A percentile compares a stretch with the other conserved stretches of the same genome.
phyloP scores from a whole-genome alignment of 495 filamentous ascomycete species.

The Neurospora hispaniola region DNA sequence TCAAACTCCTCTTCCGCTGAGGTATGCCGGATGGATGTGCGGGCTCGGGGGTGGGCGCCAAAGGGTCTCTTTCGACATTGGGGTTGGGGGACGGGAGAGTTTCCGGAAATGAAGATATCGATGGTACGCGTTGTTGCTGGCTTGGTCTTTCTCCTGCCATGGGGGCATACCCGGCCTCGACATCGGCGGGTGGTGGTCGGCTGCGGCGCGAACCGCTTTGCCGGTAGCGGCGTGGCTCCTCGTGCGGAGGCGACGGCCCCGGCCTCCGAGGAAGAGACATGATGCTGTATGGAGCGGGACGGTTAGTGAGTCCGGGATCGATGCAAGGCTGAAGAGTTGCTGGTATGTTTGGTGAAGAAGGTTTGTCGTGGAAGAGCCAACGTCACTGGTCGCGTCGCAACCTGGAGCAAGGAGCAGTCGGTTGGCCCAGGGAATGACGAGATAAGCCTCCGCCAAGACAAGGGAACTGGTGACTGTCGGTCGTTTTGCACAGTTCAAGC shows the following conservation, averaged over 20 bases:
- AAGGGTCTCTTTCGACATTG: slow-evolving; percentile 33
- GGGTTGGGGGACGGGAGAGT: slow-evolving; percentile 38
- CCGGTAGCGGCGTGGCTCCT: slow-evolving; percentile 49
- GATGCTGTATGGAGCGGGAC: slow-evolving; percentile 11
- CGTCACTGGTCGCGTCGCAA: not conserved
- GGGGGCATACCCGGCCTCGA: slow-evolving; percentile 48
- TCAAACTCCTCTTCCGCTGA: slow-evolving; percentile 67
- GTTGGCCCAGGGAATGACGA: not conserved
- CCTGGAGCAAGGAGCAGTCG: not conserved
- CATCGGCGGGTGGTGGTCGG: slow-evolving; percentile 47
- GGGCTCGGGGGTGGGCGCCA: slow-evolving; percentile 25
- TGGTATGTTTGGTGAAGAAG: not conserved
- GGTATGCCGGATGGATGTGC: slow-evolving; percentile 27
- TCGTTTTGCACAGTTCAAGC: not conserved
- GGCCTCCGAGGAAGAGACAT: slow-evolving; percentile 66
- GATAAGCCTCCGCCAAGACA: not conserved
- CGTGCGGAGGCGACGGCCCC: slow-evolving; percentile 47
- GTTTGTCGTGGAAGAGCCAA: not conserved
- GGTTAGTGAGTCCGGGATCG: slow-evolving; percentile 13
- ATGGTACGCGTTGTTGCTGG: slow-evolving; percentile 38
- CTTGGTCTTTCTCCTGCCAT: slow-evolving; percentile 22
- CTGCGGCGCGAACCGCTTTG: slow-evolving; percentile 36
- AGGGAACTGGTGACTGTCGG: not conserved
- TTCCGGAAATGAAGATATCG: slow-evolving; percentile 38
- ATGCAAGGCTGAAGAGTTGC: not conserved